Evolutionary conservation across 805 yeast species (phyloP), one percentile per base, ranked within the genome.

Genomic region (Grigorovia humatica): DNA sequence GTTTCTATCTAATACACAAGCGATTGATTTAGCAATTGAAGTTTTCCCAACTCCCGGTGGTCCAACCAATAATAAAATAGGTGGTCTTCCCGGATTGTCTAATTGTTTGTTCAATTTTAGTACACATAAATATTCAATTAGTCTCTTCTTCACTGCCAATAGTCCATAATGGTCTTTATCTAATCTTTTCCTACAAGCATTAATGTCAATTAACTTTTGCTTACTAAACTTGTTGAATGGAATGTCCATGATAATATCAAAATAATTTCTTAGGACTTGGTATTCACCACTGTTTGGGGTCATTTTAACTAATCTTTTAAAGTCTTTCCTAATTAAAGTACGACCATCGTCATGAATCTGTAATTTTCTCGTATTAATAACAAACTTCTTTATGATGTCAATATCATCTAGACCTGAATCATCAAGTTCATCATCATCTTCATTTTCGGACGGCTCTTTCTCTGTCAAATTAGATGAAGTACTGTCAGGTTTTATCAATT

Each of bases 11-110:
- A 93, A 75, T 0, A 97, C 84, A 57, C 85, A 84, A 9, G 99
- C 98, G 66, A 93, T 87, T 0, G 97, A 88, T 68, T 83, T 86
- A 55, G 96, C 98, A 63, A 93, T 89, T 0, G 98, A 91, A 0
- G 99, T 93, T 68, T 93, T 93, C 70, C 99, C 99, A 20, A 95
- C 97, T 73, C 99, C 99, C 1, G 99, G 99, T 19, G 99, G 99
- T 12, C 99, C 99, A 43, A 88, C 95, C 59, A 93, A 81, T 71
- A 98, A 91, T 49, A 93, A 75, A 52, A 93, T 93, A 7, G 96
- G 96, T 0, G 95, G 57, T 70, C 90, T 91, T 64, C 99, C 98
- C 64, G 88, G 95, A 41, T 89, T 93, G 54, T 65, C 86, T 87
- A 45, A 95, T 96, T 50, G 51, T 35, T 59, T 61, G 20, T 67